Conservation (phyloP, 768 basidiomycete species). For the Phaffia tasmanica region DNA sequence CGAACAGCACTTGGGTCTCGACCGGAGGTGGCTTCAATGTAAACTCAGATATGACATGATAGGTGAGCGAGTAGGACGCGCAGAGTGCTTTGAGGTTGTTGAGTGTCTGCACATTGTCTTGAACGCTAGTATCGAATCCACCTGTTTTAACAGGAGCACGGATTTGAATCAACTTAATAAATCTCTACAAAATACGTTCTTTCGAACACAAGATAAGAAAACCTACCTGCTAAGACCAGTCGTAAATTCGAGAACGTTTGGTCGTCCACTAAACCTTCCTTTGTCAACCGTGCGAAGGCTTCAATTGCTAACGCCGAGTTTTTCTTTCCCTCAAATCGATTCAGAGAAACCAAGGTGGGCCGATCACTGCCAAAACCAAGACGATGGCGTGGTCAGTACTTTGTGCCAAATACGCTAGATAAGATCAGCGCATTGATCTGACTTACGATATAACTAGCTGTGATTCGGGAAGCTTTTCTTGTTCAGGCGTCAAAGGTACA, state of each 20-base stretch:
- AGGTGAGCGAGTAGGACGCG: slow-evolving; percentile 49
- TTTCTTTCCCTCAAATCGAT: slow-evolving; percentile 94
- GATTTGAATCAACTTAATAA: background rate
- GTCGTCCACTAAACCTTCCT: slow-evolving; percentile 28
- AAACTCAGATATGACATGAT: slow-evolving; percentile 26
- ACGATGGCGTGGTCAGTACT: background rate
- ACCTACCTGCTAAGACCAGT: slow-evolving; percentile 64
- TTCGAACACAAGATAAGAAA: background rate
- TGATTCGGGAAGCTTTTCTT: slow-evolving; percentile 19
- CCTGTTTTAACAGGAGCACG: slow-evolving; percentile 42
- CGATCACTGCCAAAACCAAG: slow-evolving; percentile 41
- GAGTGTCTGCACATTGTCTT: slow-evolving; percentile 67
- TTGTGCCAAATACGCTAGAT: background rate
- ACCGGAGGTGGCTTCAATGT: slow-evolving; percentile 30
- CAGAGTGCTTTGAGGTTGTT: slow-evolving; percentile 51
- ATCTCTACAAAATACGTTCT: background rate
- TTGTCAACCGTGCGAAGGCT: slow-evolving; percentile 53
- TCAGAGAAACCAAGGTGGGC: slow-evolving; percentile 70
- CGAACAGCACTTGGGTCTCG: slow-evolving; percentile 58
- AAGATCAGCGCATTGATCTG: background rate
- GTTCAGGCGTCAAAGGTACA: slow-evolving; percentile 32
- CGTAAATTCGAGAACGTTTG: slow-evolving; percentile 42
- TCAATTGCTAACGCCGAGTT: slow-evolving; percentile 70
- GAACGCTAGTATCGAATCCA: slow-evolving; percentile 77
- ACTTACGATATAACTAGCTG: slow-evolving; percentile 23